Evolutionary conservation across 352 stramenopile genomes (phyloP).

Genomic region (Pythium chondricola): DNA sequence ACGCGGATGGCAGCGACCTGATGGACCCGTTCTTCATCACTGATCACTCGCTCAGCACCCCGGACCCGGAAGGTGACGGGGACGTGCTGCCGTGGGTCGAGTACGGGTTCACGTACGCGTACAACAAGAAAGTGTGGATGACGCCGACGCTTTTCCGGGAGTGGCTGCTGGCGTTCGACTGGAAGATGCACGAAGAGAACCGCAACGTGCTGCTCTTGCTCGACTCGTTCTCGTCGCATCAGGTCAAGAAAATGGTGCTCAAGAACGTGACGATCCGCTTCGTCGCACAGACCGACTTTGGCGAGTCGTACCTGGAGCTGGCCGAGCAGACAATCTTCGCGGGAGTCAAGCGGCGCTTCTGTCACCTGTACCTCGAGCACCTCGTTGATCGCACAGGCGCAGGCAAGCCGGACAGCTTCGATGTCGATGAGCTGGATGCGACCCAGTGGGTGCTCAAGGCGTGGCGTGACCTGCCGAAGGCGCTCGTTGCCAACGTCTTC

Average conservation of each 20-base stretch:
- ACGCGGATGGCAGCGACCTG: conserved; percentile 61
- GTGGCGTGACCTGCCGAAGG: conserved; percentile 50
- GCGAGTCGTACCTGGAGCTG: conserved; percentile 31
- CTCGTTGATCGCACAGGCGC: conserved; percentile 24
- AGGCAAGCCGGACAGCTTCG: conserved; percentile 23
- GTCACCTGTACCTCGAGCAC: conserved; percentile 36
- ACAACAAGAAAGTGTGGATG: conserved; percentile 69
- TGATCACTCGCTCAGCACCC: conserved; percentile 22
- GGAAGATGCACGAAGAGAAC: conserved; percentile 69
- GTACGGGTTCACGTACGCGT: conserved; percentile 51
- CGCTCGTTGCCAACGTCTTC: conserved; percentile 47
- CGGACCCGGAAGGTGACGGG: neutral
- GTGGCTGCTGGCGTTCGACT: conserved; percentile 72
- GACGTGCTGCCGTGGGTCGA: conserved; percentile 4
- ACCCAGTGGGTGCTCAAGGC: conserved; percentile 48
- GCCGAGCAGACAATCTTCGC: conserved; percentile 39
- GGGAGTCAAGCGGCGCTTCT: conserved; percentile 54
- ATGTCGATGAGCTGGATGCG: conserved; percentile 39
- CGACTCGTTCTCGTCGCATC: conserved; percentile 46
- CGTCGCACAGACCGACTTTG: conserved; percentile 23
- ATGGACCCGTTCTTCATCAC: conserved; percentile 67
- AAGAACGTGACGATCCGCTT: conserved; percentile 66
- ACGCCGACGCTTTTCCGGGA: conserved; percentile 70
- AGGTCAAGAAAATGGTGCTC: conserved; percentile 48
- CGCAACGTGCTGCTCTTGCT: conserved; percentile 65